Base-by-base conservation (phyloP, 257 asterid species). In the Echites panduratus region DNA sequence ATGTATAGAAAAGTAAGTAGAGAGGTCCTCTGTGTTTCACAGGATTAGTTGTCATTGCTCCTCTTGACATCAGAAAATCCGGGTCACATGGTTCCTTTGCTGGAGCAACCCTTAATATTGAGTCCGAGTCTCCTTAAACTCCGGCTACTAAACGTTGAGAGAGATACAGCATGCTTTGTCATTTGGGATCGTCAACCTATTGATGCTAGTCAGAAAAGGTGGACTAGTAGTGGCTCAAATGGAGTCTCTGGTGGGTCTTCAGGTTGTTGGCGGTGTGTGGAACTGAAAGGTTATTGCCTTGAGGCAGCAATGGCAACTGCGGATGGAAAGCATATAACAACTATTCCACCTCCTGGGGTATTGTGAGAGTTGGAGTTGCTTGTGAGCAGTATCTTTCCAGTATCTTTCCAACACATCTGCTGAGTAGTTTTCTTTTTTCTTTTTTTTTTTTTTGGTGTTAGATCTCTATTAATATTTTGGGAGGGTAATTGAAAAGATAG, bases 261-360 rank as follows among this genome's bases (percentile, higher is more conserved):
- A 63, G 83, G 82, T 82, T 83, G 80, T 72, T 92, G 97, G 97
- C 89, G 79, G 80, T 92, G 97, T 71, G 86, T 95, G 76, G 98
- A 95, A 82, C 73, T 95, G 74, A 90, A 89, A 82, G 98, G 80
- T 45, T 45, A 82, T 70, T 79, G 91, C 83, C 76, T 92, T 83
- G 96, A 95, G 79, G 84, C 88, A 77, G 98, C 98, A n/a, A 92
- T 95, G 97, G 96, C 85, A 83, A 90, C 99, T 79, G 90, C 96
- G 57, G 99, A 95, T 85, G 98, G 99, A 69, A 89, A 86, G 72
- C 97, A 98, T 70, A 79, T 95, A 83, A 85, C 86, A 75, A 77
- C 63, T 67, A 79, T 92, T 78, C 98, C 99, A 53, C 99, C 98
- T 75, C 92, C 97, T 6, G 96, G 97, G 99, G 99, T 70, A 72